Evolutionary conservation across 2,329 filamentous ascomycete genomes (phyloP), one percentile per base, ranked within the genome.

Genomic region (Botryosphaeria agaves): DNA sequence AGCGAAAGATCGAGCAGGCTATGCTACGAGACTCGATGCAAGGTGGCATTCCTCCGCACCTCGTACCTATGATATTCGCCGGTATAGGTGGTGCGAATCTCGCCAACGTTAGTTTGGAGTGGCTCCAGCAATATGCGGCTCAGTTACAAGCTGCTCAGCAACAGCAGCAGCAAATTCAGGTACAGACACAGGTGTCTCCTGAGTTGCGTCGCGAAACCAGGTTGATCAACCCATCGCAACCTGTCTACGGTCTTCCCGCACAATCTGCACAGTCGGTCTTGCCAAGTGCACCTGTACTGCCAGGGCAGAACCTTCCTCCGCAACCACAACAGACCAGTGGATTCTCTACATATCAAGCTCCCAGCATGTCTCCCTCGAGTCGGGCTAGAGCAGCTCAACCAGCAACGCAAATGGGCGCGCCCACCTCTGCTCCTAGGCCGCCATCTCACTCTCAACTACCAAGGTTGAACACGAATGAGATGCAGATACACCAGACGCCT

Each of bases 41-140:
- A 36, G 58, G 60, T 30, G 62, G 61, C 32, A 50, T 67, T 24
- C 63, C 63, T 23, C 61, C 62, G 34, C 52, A 61, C 18, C 53
- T 66, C 27, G 56, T 67, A 12, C 63, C 63, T 19, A 57, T 66
- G 36, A 64, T 67, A 38, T 66, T 66, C 43, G 61, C 60, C 32
- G 62, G 62, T 20, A 60, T 64, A 30, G 61, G 58, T 18, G 59
- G 61, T 28, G 55, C 56, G 5, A 57, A 53, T 30, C 51, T 64
- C 9, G 57, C 59, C 18, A 59, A 53, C 38, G 50, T 59, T 38
- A 62, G 57, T 38, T 47, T 58, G 20, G 63, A 66, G 29, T 62
- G 55, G 56, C 46, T 65, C 33, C 61, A 64, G 37, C 58, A 65
- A 34, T 64, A 64, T 33, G 51, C 54, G 15, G 48, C 47, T 16